Conservation (phyloP, 2,329 filamentous ascomycete species). For the Botrytis fragariae region DNA sequence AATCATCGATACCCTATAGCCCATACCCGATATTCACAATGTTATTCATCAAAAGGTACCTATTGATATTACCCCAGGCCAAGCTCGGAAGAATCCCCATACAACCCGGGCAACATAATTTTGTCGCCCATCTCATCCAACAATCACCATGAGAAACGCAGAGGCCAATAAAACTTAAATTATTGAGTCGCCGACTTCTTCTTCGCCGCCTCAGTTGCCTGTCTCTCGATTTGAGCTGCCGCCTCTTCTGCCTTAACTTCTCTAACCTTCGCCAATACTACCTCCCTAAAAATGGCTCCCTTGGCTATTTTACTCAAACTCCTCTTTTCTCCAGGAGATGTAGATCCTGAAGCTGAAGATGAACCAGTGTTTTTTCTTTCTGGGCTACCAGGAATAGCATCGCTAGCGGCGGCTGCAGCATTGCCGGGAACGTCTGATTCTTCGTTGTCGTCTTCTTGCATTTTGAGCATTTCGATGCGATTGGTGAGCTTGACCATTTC, state of each 20-base stretch:
- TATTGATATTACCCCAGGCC: slow-evolving; percentile 11
- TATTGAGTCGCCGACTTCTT: slow-evolving; percentile 30
- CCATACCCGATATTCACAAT: slow-evolving; percentile 13
- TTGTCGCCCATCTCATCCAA: not conserved
- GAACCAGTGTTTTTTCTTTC: slow-evolving; percentile 23
- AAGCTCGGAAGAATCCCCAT: slow-evolving; percentile 9
- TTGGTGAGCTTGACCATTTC: slow-evolving; percentile 95
- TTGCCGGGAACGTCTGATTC: slow-evolving; percentile 62
- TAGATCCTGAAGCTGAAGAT: slow-evolving; percentile 22
- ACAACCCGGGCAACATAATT: not conserved
- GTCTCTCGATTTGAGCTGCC: slow-evolving; percentile 61
- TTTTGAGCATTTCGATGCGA: slow-evolving; percentile 90
- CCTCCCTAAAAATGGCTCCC: slow-evolving; percentile 84
- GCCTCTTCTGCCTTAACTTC: slow-evolving; percentile 85
- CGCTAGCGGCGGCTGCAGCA: slow-evolving; percentile 53
- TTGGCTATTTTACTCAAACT: slow-evolving; percentile 52
- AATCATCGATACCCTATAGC: slow-evolving; percentile 5
- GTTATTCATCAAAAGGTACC: slow-evolving; percentile 14
- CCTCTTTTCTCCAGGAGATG: slow-evolving; percentile 40
- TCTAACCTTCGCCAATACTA: slow-evolving; percentile 88
- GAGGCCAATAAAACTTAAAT: not conserved
- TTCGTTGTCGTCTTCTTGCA: slow-evolving; percentile 85
- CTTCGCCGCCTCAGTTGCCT: slow-evolving; percentile 34
- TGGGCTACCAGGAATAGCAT: slow-evolving; percentile 39
- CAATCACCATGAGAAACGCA: not conserved